These are phyloP conservation scores for Paecilomyces dactylethromorphus DNA, from an alignment of 2,329 filamentous ascomycete species.

Conservation along the genomic window DNA sequence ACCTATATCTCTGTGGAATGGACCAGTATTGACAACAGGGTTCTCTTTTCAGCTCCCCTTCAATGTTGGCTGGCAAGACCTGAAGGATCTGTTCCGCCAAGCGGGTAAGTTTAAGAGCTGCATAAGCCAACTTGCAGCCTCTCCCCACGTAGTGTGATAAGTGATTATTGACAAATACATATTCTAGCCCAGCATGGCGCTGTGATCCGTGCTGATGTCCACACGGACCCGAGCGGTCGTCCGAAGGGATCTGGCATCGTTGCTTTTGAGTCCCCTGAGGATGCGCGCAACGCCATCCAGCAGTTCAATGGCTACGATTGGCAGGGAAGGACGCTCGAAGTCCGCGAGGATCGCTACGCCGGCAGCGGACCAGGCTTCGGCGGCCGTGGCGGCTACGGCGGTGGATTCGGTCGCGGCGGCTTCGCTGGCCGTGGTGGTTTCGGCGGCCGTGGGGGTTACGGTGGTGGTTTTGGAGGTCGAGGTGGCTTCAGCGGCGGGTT, in stretches of 20 bases:
- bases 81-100: slow-evolving; percentile 98
- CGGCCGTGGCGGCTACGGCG: slow-evolving; percentile 31
- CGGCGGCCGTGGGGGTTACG: slow-evolving; percentile 44
- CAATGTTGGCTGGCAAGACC: slow-evolving; percentile 96
- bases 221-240: slow-evolving; percentile 81
- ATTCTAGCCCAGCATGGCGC: slow-evolving; percentile 53
- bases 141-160: slow-evolving; percentile 3
- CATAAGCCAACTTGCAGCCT: slow-evolving; percentile 10
- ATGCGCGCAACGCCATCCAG: slow-evolving; percentile 90
- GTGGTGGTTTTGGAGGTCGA: slow-evolving; percentile 52
- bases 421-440: slow-evolving; percentile 49
- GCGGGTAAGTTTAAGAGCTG: slow-evolving; percentile 62
- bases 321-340: slow-evolving; percentile 89
- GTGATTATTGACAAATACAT: slow-evolving; percentile 23
- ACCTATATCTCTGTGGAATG: slow-evolving; percentile 10
- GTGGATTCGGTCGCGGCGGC: slow-evolving; percentile 35
- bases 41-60: slow-evolving; percentile 69
- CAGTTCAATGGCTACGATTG: slow-evolving; percentile 99
- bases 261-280: slow-evolving; percentile 88
- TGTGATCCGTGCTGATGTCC: slow-evolving; percentile 92
- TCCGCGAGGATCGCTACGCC: slow-evolving; percentile 93
- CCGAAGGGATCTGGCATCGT: slow-evolving; percentile 97
- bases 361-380: slow-evolving; percentile 39
- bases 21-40: slow-evolving; percentile 30
- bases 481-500: slow-evolving; percentile 54